Conservation (phyloP, 78 protist genomes). For the Dictyostelium firmibasis region DNA sequence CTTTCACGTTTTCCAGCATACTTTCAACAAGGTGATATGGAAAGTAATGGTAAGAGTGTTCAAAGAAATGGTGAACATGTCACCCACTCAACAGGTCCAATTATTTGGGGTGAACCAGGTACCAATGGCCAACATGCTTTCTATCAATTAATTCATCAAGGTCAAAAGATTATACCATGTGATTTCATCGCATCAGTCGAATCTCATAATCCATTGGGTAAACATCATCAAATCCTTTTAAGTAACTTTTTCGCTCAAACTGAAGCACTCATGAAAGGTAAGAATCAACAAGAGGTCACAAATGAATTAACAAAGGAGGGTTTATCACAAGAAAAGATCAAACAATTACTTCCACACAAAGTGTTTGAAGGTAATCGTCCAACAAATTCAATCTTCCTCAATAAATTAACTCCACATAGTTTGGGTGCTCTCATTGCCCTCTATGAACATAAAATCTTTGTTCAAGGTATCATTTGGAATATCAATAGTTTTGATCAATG, state of each 20-base stretch:
- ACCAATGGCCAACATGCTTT: constrained; percentile 99
- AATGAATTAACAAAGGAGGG: constrained; percentile 82
- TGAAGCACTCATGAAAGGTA: constrained; percentile 97
- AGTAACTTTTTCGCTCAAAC: constrained; percentile 97
- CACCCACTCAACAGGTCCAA: constrained; percentile 90
- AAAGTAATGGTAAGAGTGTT: constrained; percentile 83
- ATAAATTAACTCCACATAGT: constrained; percentile 86
- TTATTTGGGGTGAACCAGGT: constrained; percentile 99
- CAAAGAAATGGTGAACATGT: constrained; percentile 43
- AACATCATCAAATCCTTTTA: constrained; percentile 94
- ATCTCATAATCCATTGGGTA: constrained; percentile 85
- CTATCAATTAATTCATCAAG: constrained; percentile 95
- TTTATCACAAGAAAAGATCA: constrained; percentile 64
- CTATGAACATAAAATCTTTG: constrained; percentile 96
- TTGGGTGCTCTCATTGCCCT: constrained; percentile 93
- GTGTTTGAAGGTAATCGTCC: constrained; percentile 96
- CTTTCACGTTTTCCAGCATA: constrained; percentile 96
- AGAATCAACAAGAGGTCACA: constrained; percentile 82
- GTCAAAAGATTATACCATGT: constrained; percentile 93
- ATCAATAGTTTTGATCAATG: constrained; percentile 98
- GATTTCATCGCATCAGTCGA: constrained; percentile 93
- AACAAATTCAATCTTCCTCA: constrained; percentile 88
- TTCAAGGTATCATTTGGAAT: constrained; percentile 97
- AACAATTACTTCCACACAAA: constrained; percentile 84
- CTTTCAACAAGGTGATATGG: constrained; percentile 95